Percentiles rank a stretch among this genome's conserved stretches.
Conservation (phyloP, 2,329 filamentous ascomycete genomes). For the Rhynchosporium graminicola region DNA sequence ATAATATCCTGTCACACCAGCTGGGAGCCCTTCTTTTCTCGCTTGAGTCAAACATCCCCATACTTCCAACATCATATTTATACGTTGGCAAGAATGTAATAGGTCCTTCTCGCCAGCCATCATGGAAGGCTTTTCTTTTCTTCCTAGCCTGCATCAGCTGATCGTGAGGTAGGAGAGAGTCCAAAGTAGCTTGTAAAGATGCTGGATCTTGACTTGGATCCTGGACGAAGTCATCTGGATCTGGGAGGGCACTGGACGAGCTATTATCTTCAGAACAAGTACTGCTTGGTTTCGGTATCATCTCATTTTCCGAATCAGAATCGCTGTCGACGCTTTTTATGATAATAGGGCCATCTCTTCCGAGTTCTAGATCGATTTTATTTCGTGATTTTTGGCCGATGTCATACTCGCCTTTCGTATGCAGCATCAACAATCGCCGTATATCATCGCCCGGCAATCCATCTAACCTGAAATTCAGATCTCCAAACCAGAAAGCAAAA, state of each 20-base stretch:
- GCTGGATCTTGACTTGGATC: conserved; percentile 76
- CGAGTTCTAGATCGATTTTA: conserved; percentile 41
- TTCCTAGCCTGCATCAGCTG: conserved; percentile 77
- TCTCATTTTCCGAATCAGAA: conserved; percentile 45
- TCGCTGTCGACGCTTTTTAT: conserved; percentile 46
- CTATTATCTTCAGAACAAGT: conserved; percentile 40
- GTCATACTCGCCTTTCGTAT: conserved; percentile 77
- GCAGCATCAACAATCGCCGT: conserved; percentile 76
- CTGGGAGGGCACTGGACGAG: conserved; percentile 50
- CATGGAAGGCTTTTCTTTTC: conserved; percentile 77
- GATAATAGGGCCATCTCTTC: conserved; percentile 54
- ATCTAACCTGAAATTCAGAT: conserved; percentile 91
- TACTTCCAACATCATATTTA: conserved; percentile 95
- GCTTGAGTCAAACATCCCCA: conserved; percentile 90
- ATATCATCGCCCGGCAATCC: conserved; percentile 90
- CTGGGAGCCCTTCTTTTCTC: conserved; percentile 91
- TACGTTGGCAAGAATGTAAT: conserved; percentile 93
- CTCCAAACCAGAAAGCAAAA: conserved; percentile 94
- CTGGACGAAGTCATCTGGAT: conserved; percentile 65
- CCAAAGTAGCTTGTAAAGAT: conserved; percentile 84
- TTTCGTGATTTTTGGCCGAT: conserved; percentile 45
- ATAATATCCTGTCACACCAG: conserved; percentile 96
- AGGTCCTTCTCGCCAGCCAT: conserved; percentile 87
- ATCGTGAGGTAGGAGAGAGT: conserved; percentile 86
- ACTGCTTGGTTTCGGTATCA: conserved; percentile 28